Conservation (phyloP, 768 basidiomycete species). For the Suillus discolor region DNA sequence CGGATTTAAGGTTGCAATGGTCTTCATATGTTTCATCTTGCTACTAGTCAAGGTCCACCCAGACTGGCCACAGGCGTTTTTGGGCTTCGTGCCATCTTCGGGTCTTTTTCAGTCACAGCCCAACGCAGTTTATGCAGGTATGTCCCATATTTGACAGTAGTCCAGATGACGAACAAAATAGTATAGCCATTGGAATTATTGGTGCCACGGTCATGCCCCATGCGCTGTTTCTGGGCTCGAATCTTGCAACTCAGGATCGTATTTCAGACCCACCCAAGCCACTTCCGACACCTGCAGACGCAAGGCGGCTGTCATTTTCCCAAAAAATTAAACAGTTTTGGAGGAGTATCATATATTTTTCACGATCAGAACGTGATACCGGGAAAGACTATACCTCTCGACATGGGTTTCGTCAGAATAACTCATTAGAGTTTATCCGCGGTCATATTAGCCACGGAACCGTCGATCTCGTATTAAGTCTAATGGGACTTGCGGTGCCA, state of each 20-base stretch:
- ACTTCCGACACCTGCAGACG: constrained; percentile 13
- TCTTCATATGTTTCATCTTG: constrained; percentile 38
- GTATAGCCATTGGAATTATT: constrained; percentile 39
- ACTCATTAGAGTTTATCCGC: constrained; percentile 36
- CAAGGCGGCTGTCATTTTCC: constrained; percentile 3
- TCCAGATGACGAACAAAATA: constrained; percentile 20
- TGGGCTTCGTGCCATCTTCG: constrained; percentile 39
- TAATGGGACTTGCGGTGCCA: constrained; percentile 48
- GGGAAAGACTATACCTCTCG: constrained; percentile 11
- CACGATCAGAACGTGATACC: constrained; percentile 11
- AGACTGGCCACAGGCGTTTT: constrained; percentile 43
- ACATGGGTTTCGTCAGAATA: constrained; percentile 32
- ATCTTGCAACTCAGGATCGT: constrained; percentile 51
- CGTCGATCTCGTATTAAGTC: constrained; percentile 46
- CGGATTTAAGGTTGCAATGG: constrained; percentile 25
- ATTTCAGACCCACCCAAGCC: constrained; percentile 25
- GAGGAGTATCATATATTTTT: constrained; percentile 11
- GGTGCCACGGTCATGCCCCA: constrained; percentile 65
- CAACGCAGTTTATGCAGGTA: constrained; percentile 36
- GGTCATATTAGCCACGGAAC: constrained; percentile 45
- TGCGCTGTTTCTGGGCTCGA: constrained; percentile 56
- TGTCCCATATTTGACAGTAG: constrained; percentile 2
- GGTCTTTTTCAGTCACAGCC: constrained; percentile 41
- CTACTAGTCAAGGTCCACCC: constrained; percentile 44
- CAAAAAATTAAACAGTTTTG: constrained; percentile 5